Base-by-base conservation (phyloP, 1,284 basidiomycete species). In the Puccinia coronata region DNA sequence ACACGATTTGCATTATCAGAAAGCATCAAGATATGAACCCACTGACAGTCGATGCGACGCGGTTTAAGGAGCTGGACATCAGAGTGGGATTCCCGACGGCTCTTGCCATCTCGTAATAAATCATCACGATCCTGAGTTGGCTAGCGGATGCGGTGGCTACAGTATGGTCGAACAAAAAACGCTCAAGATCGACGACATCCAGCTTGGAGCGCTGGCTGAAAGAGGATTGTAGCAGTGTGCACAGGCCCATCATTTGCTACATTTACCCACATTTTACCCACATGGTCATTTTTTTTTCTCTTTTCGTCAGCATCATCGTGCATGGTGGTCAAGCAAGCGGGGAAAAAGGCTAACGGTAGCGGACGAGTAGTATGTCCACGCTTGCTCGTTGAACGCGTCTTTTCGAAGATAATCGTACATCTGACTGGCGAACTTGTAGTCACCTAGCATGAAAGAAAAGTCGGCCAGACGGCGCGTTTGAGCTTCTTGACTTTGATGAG, bases 381-480 rank as follows among this genome's bases (percentile, higher is more conserved):
- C 86, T 74, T 84, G 84, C 67, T 86, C 85, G 34, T 63, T 82
- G 8, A 83, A 82, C 65, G 83, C 85, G 72, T 87, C 87, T 72
- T 86, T 86, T 73, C 93, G 89, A 25, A 94, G 85, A 1, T 91
- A 88, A 84, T 98, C 96, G 92, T 96, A 99, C 31, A 96, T 91
- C 20, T 88, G 87, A 0, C 90, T 88, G 0, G 96, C 96, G 55
- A 96, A 89, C 83, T 93, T 94, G 86, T 92, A 91, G 87, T 99
- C 96, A 0, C 94, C 92, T 0, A 98, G 88, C 83, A 96, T 92
- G 70, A 97, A 97, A 1, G 95, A 92, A 86, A 98, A 96, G 86
- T 99, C 97, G 12, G 95, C 96, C 1, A 99, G 88, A n/a, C 96
- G 86, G 9, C 89, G 85, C 0, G 88, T 87, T 36, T 88, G 86